A percentile compares a stretch with the other conserved stretches of the same genome.
Conservation (phyloP, 352 stramenopile species). For the Phytophthora boehmeriae region DNA sequence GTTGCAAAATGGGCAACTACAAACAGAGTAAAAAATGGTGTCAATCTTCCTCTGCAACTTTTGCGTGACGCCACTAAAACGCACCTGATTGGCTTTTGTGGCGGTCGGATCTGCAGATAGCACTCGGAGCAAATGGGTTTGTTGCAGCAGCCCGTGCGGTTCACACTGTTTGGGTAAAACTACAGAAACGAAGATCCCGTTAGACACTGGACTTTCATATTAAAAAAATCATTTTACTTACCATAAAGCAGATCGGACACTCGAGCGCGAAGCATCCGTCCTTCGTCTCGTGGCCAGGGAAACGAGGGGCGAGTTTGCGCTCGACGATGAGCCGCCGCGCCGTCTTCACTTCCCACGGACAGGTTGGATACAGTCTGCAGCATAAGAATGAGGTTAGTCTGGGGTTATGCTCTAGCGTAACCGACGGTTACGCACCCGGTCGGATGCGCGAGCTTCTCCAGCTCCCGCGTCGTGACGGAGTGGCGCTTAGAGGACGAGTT, state of each 20-base stretch:
- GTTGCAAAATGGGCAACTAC: constrained; percentile 86
- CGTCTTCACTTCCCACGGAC: constrained; percentile 75
- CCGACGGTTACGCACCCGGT: constrained; percentile 49
- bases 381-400: constrained; percentile 1
- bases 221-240: constrained; percentile 8
- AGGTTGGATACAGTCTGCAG: constrained; percentile 79
- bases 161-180: constrained; percentile 72
- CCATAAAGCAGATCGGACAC: constrained; percentile 88
- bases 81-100: constrained; percentile 53
- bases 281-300: constrained; percentile 62
- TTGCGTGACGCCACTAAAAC: not conserved
- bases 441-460: constrained; percentile 70
- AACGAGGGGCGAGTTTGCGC: constrained; percentile 75
- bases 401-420: not conserved
- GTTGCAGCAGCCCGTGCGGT: constrained; percentile 66
- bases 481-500: constrained; percentile 67
- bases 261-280: constrained; percentile 74
- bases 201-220: constrained; percentile 8
- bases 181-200: constrained; percentile 15
- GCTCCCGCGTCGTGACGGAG: constrained; percentile 51
- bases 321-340: constrained; percentile 72
- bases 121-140: constrained; percentile 80
- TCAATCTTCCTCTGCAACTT: too few species aligned
- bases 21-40: not conserved
- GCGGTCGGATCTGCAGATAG: constrained; percentile 65